Base-by-base conservation (phyloP, 2,329 filamentous ascomycete genomes). In the Balansia obtecta region DNA sequence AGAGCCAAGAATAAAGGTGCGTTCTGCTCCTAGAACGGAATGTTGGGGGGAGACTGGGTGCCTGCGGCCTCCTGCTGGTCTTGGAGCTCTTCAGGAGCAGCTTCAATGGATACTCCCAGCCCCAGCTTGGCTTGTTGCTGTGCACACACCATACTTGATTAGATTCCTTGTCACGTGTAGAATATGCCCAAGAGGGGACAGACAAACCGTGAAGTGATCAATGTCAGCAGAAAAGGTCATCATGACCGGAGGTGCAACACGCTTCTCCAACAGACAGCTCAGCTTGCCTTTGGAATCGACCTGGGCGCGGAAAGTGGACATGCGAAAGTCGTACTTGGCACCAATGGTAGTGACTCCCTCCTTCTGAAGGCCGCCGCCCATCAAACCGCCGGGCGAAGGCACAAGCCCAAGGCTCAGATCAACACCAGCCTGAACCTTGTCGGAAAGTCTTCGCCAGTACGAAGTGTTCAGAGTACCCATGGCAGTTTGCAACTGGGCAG, bases 291-390 rank as follows among this genome's bases (percentile, higher is more conserved):
- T 83, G 63, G 89, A 94, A 72, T 98, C 93, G 60, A 97, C 79
- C 73, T 98, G 93, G 43, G 91, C 93, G 57, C 91, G 83, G 82
- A 96, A 95, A 47, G 88, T 93, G 50, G 88, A 93, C 72, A 89
- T 87, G 64, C 88, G 82, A 81, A 98, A 98, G 68, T 96, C 91
- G 72, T 98, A 98, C 73, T 98, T 98, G 66, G 89, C 88, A 62
- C 91, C 93, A 61, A 97, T 79, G 50, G 90, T 88, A 49, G 94
- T 90, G 54, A 88, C 79, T 50, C 93, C 93, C 68, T 98, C 90
- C 69, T 89, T 91, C 67, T 83, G 80, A 49, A 83, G 67, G 45
- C 82, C 82, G 53, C 77, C 81, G 61, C 88, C 88, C 82, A 93
- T 89, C 69, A 87, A 72, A 55, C 80, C 79, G 48, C 79, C 80